Conservation (phyloP, 2,329 filamentous ascomycete species). For the Verticillium longisporum region DNA sequence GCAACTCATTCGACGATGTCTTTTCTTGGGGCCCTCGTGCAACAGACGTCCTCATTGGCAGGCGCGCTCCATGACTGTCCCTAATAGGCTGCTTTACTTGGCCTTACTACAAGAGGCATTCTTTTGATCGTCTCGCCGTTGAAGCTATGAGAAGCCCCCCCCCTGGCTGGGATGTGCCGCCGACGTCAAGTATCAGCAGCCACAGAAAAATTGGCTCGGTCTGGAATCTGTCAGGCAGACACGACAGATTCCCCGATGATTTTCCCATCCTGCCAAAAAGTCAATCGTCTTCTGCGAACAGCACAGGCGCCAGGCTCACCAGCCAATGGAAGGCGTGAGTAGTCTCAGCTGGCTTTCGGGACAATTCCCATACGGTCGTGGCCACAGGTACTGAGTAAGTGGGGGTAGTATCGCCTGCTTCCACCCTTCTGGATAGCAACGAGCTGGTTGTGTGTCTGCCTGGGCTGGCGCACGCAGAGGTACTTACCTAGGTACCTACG, state of each 20-base stretch:
- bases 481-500: too few species aligned
- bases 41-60: neutral
- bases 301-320: neutral
- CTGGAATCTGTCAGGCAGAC: neutral
- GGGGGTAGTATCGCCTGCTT: too few species aligned
- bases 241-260: neutral
- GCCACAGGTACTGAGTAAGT: neutral
- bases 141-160: neutral
- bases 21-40: neutral
- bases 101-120: neutral
- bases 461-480: neutral
- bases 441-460: too few species aligned
- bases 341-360: neutral
- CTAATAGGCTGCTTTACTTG: neutral
- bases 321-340: neutral
- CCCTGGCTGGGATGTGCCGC: neutral
- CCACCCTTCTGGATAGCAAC: too few species aligned
- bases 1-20: neutral
- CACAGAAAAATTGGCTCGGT: neutral
- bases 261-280: neutral
- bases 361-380: neutral
- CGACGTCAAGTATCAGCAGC: neutral
- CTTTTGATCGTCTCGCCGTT: neutral
- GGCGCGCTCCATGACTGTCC: neutral
- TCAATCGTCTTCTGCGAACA: neutral